phyloP scores from a whole-genome alignment of 139 green algal species.

The Edaphochlamys debaryana region DNA sequence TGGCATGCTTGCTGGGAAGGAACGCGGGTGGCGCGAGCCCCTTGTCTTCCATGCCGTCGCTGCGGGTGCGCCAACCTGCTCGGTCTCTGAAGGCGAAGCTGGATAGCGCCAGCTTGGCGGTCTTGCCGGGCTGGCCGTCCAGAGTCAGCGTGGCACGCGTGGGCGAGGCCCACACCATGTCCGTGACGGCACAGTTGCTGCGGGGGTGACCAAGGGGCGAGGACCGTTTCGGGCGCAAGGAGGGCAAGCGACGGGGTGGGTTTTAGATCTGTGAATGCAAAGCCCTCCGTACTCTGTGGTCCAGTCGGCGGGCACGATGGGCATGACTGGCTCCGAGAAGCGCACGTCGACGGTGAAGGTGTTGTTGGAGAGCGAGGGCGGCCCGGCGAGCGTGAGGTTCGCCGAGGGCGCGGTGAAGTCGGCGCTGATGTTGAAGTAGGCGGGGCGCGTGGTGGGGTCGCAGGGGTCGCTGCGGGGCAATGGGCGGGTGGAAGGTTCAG shows the following conservation, averaged over 20 bases:
- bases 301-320: too few species aligned
- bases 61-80: not conserved
- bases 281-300: too few species aligned
- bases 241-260: too few species aligned
- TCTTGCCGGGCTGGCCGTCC: not conserved
- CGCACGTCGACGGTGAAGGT: not conserved
- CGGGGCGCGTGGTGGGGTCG: constrained; percentile 1
- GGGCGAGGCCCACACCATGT: not conserved
- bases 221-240: too few species aligned
- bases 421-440: constrained; percentile 17
- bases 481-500: too few species aligned
- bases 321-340: constrained; percentile 25
- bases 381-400: not conserved
- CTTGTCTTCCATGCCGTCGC: too few species aligned
- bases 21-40: too few species aligned
- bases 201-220: too few species aligned
- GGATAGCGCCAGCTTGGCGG: constrained; percentile 1
- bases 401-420: constrained; percentile 8
- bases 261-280: too few species aligned
- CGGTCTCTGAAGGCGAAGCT: constrained; percentile 18
- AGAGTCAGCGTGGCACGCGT: not conserved
- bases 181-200: not conserved
- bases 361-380: constrained; percentile 7
- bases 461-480: constrained; percentile 17
- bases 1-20: too few species aligned